phyloP scores from a whole-genome alignment of 495 filamentous ascomycete species.

The Pseudoneurospora amorphoporcata region DNA sequence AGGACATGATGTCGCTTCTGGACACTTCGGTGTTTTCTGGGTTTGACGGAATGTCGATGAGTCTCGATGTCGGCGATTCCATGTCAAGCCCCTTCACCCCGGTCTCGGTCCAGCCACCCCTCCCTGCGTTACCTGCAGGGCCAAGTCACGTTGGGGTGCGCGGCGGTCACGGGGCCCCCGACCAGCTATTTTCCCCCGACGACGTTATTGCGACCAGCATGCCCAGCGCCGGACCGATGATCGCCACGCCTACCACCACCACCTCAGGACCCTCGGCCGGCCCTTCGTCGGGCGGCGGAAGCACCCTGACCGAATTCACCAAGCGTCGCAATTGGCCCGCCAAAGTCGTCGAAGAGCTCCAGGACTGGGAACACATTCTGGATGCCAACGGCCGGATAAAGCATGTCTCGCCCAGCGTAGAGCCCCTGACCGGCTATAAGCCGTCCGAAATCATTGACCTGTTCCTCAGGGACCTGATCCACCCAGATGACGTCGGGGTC shows the following conservation, averaged over 20 bases:
- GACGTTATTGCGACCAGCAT: conserved; percentile 3
- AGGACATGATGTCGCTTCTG: conserved; percentile 32
- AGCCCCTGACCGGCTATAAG: conserved; percentile 67
- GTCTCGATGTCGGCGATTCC: conserved; percentile 19
- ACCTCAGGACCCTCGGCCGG: background rate
- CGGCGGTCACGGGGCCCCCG: background rate
- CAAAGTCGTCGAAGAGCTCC: conserved; percentile 78
- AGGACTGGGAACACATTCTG: conserved; percentile 80
- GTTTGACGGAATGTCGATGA: conserved; percentile 33
- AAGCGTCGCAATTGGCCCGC: conserved; percentile 85
- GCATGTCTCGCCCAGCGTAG: conserved; percentile 73
- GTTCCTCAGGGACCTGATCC: conserved; percentile 70
- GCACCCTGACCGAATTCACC: conserved; percentile 69
- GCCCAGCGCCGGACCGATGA: conserved; percentile 3
- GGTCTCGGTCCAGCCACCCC: conserved; percentile 3
- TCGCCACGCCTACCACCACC: conserved; percentile 1
- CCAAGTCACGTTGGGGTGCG: background rate
- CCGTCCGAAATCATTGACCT: conserved; percentile 58
- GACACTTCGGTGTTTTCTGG: conserved; percentile 22
- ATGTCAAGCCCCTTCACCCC: conserved; percentile 10
- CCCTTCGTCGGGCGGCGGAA: conserved; percentile 29
- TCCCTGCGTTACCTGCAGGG: background rate
- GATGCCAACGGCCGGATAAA: conserved; percentile 73
- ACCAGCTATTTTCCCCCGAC: conserved; percentile 12
- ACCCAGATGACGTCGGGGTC: conserved; percentile 76